Evolutionary conservation across 2,329 filamentous ascomycete species (phyloP).

Genomic region (Daldinia sp.): DNA sequence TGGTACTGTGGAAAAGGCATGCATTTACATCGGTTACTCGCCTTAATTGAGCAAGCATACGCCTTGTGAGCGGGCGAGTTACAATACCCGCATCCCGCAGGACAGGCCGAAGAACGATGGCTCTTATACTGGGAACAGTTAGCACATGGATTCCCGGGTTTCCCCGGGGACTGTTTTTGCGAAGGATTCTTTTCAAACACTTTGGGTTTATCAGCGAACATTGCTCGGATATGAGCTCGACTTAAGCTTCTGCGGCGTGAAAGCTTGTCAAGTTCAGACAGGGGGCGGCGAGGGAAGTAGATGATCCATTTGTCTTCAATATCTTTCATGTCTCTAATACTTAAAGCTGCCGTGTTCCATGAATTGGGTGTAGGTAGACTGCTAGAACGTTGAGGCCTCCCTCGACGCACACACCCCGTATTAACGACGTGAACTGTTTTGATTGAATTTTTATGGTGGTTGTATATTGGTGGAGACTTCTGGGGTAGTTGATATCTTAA

Average conservation of each 20-base stretch:
- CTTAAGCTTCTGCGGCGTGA: conserved; percentile 54
- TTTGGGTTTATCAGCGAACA: conserved; percentile 51
- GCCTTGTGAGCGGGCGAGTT: conserved; percentile 49
- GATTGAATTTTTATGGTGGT: background rate
- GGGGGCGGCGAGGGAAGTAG: conserved; percentile 46
- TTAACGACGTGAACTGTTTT: conserved; percentile 1
- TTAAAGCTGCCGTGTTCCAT: conserved; percentile 35
- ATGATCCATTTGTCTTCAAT: conserved; percentile 25
- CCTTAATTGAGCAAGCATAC: conserved; percentile 49
- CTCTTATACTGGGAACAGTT: conserved; percentile 49
- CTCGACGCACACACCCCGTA: conserved; percentile 15
- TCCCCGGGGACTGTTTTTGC: background rate
- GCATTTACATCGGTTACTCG: conserved; percentile 56
- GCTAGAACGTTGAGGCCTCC: conserved; percentile 31
- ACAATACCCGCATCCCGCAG: conserved; percentile 53
- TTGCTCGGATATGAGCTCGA: conserved; percentile 52
- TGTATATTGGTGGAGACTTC: background rate
- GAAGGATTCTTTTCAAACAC: conserved; percentile 28
- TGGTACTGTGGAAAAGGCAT: conserved; percentile 55
- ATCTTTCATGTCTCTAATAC: background rate
- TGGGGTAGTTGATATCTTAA: background rate
- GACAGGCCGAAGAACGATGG: conserved; percentile 49
- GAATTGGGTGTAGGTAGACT: conserved; percentile 38
- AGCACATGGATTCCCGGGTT: conserved; percentile 41
- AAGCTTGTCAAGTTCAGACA: conserved; percentile 51